These are phyloP conservation scores for Ophiocordyceps unilateralis DNA, from an alignment of 2,329 filamentous ascomycete species.

Conservation along the genomic window DNA sequence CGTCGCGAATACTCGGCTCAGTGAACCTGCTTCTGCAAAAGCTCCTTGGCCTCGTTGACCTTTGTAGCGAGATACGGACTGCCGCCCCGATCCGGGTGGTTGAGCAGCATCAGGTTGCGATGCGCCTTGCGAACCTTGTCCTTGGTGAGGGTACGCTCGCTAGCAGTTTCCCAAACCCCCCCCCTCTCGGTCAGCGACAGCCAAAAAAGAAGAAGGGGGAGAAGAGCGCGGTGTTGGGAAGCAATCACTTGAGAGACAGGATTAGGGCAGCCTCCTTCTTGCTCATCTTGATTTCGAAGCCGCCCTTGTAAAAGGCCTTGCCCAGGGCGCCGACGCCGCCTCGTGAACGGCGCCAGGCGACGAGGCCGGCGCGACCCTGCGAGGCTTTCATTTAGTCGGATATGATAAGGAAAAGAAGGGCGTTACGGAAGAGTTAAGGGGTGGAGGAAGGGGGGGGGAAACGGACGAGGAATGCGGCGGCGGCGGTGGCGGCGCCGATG, in stretches of 20 bases:
- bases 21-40: slow-evolving; percentile 54
- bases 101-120: slow-evolving; percentile 86
- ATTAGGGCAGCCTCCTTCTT: slow-evolving; percentile 82
- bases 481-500: slow-evolving; percentile 29
- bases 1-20: slow-evolving; percentile 5
- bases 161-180: slow-evolving; percentile 17
- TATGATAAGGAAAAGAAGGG: neutral
- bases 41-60: slow-evolving; percentile 95
- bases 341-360: slow-evolving; percentile 70
- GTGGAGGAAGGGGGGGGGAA: neutral
- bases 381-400: neutral
- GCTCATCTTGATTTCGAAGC: slow-evolving; percentile 94
- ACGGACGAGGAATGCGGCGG: slow-evolving; percentile 34
- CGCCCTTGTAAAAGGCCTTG: slow-evolving; percentile 92
- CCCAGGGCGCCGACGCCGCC: slow-evolving; percentile 66
- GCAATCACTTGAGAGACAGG: slow-evolving; percentile 63
- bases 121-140: slow-evolving; percentile 94
- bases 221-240: neutral
- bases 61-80: slow-evolving; percentile 95
- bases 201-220: too few relatives aligned
- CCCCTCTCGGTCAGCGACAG: neutral
- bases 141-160: slow-evolving; percentile 74
- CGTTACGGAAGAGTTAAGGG: neutral
- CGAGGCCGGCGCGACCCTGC: slow-evolving; percentile 79
- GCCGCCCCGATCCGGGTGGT: slow-evolving; percentile 93